Evolutionary conservation across 192 early-diverging fungal genomes (phyloP).

Genomic region (Dispira simplex): DNA sequence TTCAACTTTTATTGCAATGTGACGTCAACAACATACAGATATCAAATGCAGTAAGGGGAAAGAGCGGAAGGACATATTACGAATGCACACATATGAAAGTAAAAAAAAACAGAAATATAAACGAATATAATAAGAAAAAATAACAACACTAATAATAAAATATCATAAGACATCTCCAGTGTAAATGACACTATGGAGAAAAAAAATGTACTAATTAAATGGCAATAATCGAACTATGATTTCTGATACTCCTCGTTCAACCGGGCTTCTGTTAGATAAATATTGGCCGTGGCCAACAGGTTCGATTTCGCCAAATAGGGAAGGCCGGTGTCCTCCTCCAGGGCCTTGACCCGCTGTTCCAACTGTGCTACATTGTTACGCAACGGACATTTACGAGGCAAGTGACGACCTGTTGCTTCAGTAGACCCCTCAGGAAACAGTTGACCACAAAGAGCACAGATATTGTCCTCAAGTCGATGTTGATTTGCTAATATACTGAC

Average conservation of each 20-base stretch:
- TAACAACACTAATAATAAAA: no score
- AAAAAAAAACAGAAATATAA: no score
- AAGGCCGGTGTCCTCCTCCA: not conserved
- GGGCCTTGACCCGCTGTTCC: slow-evolving; percentile 4
- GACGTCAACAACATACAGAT: no score
- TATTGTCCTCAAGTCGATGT: not conserved
- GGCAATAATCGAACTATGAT: no score
- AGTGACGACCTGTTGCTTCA: not conserved
- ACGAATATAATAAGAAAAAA: no score
- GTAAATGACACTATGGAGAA: no score
- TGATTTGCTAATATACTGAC: not conserved
- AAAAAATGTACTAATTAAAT: no score
- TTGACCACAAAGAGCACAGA: not conserved
- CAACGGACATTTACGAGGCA: not conserved
- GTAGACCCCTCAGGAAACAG: not conserved
- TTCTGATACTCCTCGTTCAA: not conserved
- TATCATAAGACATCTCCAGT: no score
- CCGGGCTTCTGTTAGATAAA: not conserved
- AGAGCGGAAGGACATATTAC: no score
- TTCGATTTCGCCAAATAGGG: not conserved
- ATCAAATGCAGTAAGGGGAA: no score
- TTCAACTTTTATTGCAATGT: no score
- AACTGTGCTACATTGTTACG: not conserved
- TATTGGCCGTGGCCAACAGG: not conserved
- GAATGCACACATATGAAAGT: no score